Percentiles rank a stretch among this genome's conserved stretches.
Evolutionary conservation across 352 stramenopile genomes (phyloP).

Genomic region (Phytopythium cucurbitacearum): DNA sequence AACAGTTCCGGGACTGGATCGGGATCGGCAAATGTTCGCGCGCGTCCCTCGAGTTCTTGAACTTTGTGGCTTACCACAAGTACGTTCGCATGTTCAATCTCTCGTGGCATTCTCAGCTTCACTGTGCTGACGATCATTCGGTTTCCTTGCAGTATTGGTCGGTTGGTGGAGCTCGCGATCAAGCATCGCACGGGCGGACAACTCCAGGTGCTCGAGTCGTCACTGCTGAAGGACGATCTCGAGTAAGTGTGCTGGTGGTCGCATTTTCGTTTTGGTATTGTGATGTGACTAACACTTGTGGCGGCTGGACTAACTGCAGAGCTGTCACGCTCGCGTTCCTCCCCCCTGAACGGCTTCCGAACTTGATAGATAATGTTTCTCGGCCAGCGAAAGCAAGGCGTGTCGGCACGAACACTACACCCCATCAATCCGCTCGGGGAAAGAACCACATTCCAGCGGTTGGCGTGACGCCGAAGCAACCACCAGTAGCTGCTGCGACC

Average conservation of each 20-base stretch:
- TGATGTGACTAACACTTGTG: neutral
- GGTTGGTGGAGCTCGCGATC: constrained; percentile 78
- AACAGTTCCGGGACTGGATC: constrained; percentile 72
- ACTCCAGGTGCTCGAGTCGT: constrained; percentile 43
- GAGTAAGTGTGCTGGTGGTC: constrained; percentile 27
- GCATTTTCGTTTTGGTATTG: neutral
- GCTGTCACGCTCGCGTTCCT: constrained; percentile 27
- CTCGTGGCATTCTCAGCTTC: neutral
- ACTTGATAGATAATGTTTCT: constrained; percentile 20
- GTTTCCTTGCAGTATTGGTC: constrained; percentile 50
- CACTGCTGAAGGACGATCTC: constrained; percentile 57
- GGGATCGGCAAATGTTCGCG: constrained; percentile 53
- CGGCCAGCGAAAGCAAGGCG: constrained; percentile 24
- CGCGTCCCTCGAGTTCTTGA: constrained; percentile 80
- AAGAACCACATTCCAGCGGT: constrained; percentile 2
- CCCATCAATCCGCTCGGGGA: constrained; percentile 15
- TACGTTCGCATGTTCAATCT: constrained; percentile 14
- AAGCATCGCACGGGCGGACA: constrained; percentile 56
- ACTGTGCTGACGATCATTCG: constrained; percentile 1
- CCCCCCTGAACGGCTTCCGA: constrained; percentile 19
- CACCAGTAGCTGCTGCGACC: neutral
- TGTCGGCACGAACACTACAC: constrained; percentile 12
- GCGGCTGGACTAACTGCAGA: constrained; percentile 5
- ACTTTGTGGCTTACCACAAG: constrained; percentile 86
- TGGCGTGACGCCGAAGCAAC: neutral